Percentiles rank a stretch among this genome's conserved stretches.
Conservation (phyloP, 768 basidiomycete genomes). For the Lactarius pseudohatsudake region DNA sequence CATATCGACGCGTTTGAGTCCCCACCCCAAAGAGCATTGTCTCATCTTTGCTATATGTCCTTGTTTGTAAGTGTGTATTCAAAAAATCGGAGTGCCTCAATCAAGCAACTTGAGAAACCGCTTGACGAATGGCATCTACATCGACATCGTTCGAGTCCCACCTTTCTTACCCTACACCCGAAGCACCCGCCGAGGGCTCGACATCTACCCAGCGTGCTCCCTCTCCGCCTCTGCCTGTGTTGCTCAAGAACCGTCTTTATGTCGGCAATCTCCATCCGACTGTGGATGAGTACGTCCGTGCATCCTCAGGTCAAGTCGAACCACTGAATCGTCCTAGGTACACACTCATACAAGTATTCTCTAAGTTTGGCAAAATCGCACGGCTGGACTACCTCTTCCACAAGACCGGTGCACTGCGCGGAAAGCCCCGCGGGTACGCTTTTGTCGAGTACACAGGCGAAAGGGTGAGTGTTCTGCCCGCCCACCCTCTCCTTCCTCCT, state of each 20-base stretch:
- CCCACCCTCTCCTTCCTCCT: conserved; percentile 20
- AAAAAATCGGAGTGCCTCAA: conserved; percentile 3
- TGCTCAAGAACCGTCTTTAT: conserved; percentile 76
- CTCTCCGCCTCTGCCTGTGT: conserved; percentile 30
- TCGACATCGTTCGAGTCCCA: conserved; percentile 14
- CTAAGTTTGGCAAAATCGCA: conserved; percentile 88
- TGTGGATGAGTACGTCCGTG: conserved; percentile 72
- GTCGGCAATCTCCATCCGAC: conserved; percentile 86
- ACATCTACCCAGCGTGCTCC: conserved; percentile 25
- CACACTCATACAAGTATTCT: conserved; percentile 84
- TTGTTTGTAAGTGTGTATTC: conserved; percentile 12
- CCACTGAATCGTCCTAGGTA: conserved; percentile 51
- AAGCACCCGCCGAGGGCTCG: conserved; percentile 16
- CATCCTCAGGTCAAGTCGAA: neutral
- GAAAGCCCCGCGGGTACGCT: conserved; percentile 93
- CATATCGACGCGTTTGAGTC: conserved; percentile 19
- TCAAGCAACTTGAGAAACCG: neutral
- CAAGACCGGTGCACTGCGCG: conserved; percentile 83
- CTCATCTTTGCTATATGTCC: conserved; percentile 24
- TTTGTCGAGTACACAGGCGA: conserved; percentile 83
- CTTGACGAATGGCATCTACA: neutral
- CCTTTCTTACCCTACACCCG: conserved; percentile 34
- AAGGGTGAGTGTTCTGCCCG: conserved; percentile 54
- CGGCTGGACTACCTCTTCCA: conserved; percentile 96
- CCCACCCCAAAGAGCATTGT: conserved; percentile 15